phyloP scores from a whole-genome alignment of 2,329 filamentous ascomycete species.

The Aspergillus piperis region DNA sequence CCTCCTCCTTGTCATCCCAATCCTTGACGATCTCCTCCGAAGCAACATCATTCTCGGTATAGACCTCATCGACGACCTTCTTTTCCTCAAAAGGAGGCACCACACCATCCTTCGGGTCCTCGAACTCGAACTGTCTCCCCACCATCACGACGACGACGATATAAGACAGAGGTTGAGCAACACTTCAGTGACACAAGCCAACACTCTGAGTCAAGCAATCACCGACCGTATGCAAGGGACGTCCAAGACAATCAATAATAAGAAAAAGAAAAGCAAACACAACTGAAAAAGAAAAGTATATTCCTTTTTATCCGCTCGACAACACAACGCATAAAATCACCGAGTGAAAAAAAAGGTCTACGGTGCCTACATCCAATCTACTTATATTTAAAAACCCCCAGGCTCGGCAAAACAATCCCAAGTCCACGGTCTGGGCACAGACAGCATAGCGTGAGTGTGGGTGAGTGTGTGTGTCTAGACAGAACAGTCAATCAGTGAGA shows the following conservation, averaged over 20 bases:
- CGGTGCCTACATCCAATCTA: no score
- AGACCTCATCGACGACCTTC: conserved; percentile 2
- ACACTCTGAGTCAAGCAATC: not conserved
- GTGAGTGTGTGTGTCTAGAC: no score
- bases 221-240: not conserved
- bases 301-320: not conserved
- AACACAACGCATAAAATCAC: not conserved
- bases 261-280: not conserved
- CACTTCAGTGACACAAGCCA: no score
- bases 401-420: no score
- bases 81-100: not conserved
- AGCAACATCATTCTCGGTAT: conserved; percentile 7
- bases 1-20: conserved; percentile 30
- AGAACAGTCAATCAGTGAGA: no score
- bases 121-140: not conserved
- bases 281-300: not conserved
- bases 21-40: conserved; percentile 25
- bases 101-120: not conserved
- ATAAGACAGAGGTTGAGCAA: not conserved
- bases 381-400: no score
- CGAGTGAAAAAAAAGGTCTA: no score
- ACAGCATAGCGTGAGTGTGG: no score
- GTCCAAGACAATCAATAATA: not conserved
- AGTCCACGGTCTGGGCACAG: no score
- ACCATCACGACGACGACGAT: not conserved